Percentiles rank a stretch among this genome's conserved stretches.
Evolutionary conservation across 2,329 filamentous ascomycete genomes (phyloP).

Genomic region (Knufia petricola): DNA sequence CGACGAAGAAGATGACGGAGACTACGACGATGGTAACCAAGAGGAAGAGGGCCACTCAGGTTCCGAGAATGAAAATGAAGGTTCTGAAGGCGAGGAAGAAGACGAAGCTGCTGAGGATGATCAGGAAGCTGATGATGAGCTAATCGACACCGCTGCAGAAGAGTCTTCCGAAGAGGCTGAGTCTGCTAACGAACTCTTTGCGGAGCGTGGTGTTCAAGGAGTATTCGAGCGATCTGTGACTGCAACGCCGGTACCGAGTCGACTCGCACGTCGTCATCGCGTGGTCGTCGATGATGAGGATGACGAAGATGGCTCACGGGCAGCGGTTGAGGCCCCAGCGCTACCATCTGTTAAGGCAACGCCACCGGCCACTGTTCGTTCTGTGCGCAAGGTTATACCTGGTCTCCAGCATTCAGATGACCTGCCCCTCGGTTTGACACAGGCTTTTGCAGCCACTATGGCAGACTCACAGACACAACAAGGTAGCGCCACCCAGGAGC

Average conservation of each 20-base stretch:
- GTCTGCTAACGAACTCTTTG: conserved; percentile 20
- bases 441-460: conserved; percentile 86
- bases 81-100: conserved; percentile 28
- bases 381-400: conserved; percentile 61
- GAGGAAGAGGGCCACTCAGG: conserved; percentile 33
- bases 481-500: conserved; percentile 28
- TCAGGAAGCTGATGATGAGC: conserved; percentile 20
- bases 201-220: conserved; percentile 26
- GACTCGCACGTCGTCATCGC: conserved; percentile 43
- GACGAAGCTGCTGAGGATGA: conserved; percentile 21
- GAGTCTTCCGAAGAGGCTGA: conserved; percentile 29
- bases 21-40: conserved; percentile 35
- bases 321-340: conserved; percentile 19
- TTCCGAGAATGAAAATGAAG: conserved; percentile 25
- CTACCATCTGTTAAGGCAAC: conserved; percentile 27
- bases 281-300: conserved; percentile 61
- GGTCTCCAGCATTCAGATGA: conserved; percentile 46
- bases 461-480: conserved; percentile 43
- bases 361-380: conserved; percentile 57
- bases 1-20: conserved; percentile 46
- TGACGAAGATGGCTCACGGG: conserved; percentile 32
- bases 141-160: conserved; percentile 34
- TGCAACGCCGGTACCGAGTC: conserved; percentile 27
- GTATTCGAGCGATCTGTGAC: conserved; percentile 36
- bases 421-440: conserved; percentile 60